Conservation (phyloP, 192 early-diverging fungal genomes). For the Blastocladiella britannica region DNA sequence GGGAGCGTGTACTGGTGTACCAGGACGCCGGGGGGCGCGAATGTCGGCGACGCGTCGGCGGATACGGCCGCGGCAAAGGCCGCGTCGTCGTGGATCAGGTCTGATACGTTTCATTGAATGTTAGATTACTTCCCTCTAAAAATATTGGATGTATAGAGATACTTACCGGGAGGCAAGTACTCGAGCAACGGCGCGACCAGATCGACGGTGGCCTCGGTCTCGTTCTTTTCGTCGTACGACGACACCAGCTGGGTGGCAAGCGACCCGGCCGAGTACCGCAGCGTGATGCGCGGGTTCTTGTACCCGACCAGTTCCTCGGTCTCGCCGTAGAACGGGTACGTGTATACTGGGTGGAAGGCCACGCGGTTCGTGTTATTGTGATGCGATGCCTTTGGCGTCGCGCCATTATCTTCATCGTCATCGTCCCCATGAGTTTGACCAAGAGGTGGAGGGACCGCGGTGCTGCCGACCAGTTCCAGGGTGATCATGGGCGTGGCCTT, state of each 20-base stretch:
- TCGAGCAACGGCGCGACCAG: neutral
- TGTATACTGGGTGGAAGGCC: neutral
- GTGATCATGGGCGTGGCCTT: too few species aligned
- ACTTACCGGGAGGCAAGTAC: neutral
- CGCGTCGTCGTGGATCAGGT: constrained; percentile 1
- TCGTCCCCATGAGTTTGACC: too few species aligned
- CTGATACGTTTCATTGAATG: too few species aligned
- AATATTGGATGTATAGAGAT: too few species aligned
- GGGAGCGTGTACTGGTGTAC: neutral
- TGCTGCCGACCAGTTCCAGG: too few species aligned
- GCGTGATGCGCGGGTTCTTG: neutral
- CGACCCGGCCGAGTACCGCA: neutral
- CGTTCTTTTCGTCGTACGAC: neutral
- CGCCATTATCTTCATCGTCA: neutral
- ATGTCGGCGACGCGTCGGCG: neutral
- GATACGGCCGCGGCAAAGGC: neutral
- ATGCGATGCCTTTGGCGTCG: too few species aligned
- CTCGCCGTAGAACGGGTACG: neutral
- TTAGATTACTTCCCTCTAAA: too few species aligned
- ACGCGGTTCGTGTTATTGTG: neutral
- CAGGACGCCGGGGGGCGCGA: neutral
- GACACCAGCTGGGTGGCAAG: neutral
- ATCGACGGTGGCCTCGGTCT: neutral
- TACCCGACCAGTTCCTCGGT: neutral
- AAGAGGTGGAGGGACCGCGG: too few species aligned